phyloP scores from a whole-genome alignment of 257 asterid species.

The Ajuga chamaepitys region DNA sequence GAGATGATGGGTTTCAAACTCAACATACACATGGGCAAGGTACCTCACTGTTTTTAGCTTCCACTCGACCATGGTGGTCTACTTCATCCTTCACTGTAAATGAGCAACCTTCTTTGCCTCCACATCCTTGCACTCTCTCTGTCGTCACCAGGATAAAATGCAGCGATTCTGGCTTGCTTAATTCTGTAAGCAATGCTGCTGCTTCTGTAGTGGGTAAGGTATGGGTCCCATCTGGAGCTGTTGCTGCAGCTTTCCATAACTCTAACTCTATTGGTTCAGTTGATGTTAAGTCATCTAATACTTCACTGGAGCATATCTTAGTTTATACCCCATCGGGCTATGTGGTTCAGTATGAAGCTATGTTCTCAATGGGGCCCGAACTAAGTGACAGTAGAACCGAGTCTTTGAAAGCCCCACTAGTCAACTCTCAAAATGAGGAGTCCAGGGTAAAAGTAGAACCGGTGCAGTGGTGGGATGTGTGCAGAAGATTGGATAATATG shows the following conservation, averaged over 20 bases:
- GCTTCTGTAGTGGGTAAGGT: conserved; percentile 53
- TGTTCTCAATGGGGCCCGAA: conserved; percentile 34
- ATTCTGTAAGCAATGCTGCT: conserved; percentile 56
- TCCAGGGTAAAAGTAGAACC: conserved; percentile 56
- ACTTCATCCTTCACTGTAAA: conserved; percentile 43
- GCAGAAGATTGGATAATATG: conserved; percentile 62
- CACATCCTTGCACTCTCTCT: conserved; percentile 46
- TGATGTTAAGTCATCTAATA: conserved; percentile 31
- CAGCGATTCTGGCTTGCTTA: conserved; percentile 47
- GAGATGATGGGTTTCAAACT: conserved; percentile 43
- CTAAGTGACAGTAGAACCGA: conserved; percentile 30
- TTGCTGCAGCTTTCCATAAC: conserved; percentile 55
- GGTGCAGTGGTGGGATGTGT: conserved; percentile 78
- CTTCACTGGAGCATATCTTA: conserved; percentile 50
- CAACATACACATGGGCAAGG: conserved; percentile 31
- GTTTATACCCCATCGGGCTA: conserved; percentile 63
- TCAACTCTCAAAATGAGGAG: conserved; percentile 46
- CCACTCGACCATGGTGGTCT: conserved; percentile 60
- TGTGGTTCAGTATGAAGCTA: conserved; percentile 61
- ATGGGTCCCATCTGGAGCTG: conserved; percentile 59
- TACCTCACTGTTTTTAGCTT: conserved; percentile 25
- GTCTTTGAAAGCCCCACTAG: conserved; percentile 28
- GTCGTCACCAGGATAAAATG: conserved; percentile 51
- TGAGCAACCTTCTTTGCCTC: conserved; percentile 43
- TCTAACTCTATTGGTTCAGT: conserved; percentile 31